phyloP scores from a whole-genome alignment of 1,284 basidiomycete genomes.

The Apiotrichum gamsii region DNA sequence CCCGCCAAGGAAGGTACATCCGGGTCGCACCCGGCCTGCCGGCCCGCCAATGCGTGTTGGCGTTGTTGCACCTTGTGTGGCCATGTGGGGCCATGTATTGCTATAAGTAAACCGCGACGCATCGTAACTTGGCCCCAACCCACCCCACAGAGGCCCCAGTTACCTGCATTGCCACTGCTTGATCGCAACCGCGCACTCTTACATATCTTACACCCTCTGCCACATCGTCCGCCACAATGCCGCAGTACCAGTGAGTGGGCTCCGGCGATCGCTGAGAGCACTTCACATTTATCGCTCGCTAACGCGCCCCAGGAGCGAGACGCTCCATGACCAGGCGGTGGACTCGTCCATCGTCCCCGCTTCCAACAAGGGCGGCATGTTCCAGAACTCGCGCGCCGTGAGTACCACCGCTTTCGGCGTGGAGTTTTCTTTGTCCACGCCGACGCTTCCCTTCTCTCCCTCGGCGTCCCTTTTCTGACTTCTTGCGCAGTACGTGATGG shows the following conservation, averaged over 20 bases:
- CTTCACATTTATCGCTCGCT: too few relatives aligned
- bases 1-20: too few relatives aligned
- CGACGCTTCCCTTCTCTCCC: too few relatives aligned
- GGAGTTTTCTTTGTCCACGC: too few relatives aligned
- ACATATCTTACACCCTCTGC: not conserved
- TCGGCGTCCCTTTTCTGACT: not conserved
- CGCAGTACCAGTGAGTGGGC: too few relatives aligned
- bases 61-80: too few relatives aligned
- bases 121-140: not conserved
- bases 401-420: too few relatives aligned
- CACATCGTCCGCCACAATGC: not conserved
- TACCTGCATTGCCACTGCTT: too few relatives aligned
- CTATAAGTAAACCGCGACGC: not conserved
- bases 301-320: conserved; percentile 1
- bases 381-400: conserved; percentile 5
- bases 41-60: too few relatives aligned
- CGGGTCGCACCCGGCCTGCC: too few relatives aligned
- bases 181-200: too few relatives aligned
- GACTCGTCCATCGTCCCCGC: conserved; percentile 1
- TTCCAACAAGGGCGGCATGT: not conserved
- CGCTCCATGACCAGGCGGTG: not conserved
- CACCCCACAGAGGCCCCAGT: not conserved
- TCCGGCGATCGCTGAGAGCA: too few relatives aligned
- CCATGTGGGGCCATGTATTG: not conserved
- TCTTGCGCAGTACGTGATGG: conserved; percentile 50